Evolutionary conservation across 768 basidiomycete species (phyloP), one percentile per base, ranked within the genome.

Genomic region (Phylloporus sp.): DNA sequence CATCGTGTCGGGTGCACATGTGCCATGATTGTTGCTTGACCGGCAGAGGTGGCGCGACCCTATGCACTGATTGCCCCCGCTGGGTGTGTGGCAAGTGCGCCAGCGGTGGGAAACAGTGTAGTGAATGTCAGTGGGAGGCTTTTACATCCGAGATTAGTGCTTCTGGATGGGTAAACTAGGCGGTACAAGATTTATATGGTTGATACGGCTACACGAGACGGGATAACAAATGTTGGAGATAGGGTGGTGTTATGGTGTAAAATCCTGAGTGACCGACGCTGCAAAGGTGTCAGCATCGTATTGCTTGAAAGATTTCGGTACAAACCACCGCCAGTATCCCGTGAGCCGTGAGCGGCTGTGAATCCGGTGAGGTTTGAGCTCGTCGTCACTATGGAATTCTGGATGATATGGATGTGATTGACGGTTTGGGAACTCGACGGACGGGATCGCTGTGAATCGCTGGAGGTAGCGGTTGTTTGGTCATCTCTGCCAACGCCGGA

Each of bases 311-410:
- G 20, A 6, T 18, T 34, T 46, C 1, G 10, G 18, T 17, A 28
- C 44, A 29, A 9, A 40, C 52, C 36, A 9, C 51, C 52, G 8
- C 23, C n/a, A n/a, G n/a, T 42, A 11, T 18, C 35, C 10, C 11
- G 18, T 3, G 28, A 23, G 9, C 37, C 36, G 7, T 4, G 29
- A 4, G 22, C 46, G 3, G 24, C 1, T 9, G 53, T 43, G 17
- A 29, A 0, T 15, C 29, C 54, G 6, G 0, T 38, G 27, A 51
- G 6, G 3, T 13, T 56, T 3, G 53, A 46, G 6, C 34, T 40
- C 10, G 53, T 5, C 6, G 47, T 8, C 21, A 55, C 23, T 13
- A 55, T 26, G 2, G 53, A 46, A n/a, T 55, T 21, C 1, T 41
- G 21, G 8, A 46, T 17, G n/a, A 50, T 24, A 2, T 46, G 9